Conservation (phyloP, 148 eudicot genomes). For the Oxyria digyna region DNA sequence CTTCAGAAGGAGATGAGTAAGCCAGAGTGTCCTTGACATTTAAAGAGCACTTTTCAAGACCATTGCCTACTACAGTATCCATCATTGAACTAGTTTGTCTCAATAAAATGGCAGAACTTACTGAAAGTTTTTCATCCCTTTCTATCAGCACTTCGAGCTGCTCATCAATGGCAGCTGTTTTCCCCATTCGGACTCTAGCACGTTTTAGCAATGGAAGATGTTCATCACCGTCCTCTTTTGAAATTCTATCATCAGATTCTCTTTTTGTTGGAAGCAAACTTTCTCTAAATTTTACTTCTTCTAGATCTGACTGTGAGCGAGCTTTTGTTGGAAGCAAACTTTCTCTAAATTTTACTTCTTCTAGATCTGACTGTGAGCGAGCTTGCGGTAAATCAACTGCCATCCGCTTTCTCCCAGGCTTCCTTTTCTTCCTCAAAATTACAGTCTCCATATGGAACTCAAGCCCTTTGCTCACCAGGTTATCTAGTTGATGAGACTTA, state of each 20-base stretch:
- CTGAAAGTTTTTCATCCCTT: constrained; percentile 19
- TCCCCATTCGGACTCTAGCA: constrained; percentile 93
- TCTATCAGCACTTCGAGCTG: constrained; percentile 22
- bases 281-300: constrained; percentile 10
- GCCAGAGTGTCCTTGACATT: constrained; percentile 11
- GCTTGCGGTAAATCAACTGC: constrained; percentile 25
- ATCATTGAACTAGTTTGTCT: constrained; percentile 14
- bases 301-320: constrained; percentile 20
- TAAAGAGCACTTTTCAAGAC: constrained; percentile 12
- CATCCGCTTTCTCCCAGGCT: constrained; percentile 56
- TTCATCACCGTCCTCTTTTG: constrained; percentile 83
- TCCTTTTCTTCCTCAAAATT: constrained; percentile 69
- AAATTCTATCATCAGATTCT: constrained; percentile 14
- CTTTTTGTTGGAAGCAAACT: constrained; percentile 18
- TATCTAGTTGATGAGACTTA: constrained; percentile 29
- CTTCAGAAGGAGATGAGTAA: constrained; percentile 17
- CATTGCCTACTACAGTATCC: constrained; percentile 21
- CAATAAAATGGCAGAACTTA: constrained; percentile 14
- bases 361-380: constrained; percentile 20
- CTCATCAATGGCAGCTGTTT: constrained; percentile 21
- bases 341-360: constrained; percentile 10
- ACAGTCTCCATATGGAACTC: constrained; percentile 41
- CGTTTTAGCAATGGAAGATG: constrained; percentile 85
- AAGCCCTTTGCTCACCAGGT: constrained; percentile 43
- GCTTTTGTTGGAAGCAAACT: too few relatives aligned